These are phyloP conservation scores for Boletus edulis DNA, from an alignment of 768 basidiomycete species.

Conservation along the genomic window DNA sequence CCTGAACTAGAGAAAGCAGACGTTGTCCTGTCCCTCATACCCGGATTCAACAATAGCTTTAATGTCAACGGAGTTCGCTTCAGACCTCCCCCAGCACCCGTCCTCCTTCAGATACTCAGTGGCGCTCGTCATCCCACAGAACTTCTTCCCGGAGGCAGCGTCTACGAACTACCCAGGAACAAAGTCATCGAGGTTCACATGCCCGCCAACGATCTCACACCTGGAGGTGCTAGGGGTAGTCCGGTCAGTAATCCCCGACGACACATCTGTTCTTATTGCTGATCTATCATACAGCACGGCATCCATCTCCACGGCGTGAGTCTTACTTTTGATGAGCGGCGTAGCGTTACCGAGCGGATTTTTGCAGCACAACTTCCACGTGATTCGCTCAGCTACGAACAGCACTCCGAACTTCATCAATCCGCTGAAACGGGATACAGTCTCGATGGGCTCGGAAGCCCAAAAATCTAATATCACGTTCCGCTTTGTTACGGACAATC, in stretches of 20 bases:
- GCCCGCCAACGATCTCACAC: constrained; percentile 35
- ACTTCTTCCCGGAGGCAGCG: constrained; percentile 46
- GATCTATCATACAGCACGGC: constrained; percentile 30
- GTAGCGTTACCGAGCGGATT: neutral
- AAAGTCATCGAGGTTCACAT: constrained; percentile 47
- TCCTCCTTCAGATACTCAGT: constrained; percentile 58
- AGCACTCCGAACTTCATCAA: constrained; percentile 35
- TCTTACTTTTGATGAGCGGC: neutral
- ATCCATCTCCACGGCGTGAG: constrained; percentile 42
- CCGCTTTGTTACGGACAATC: constrained; percentile 63
- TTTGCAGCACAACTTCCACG: constrained; percentile 37
- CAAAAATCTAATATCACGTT: constrained; percentile 47
- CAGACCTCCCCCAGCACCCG: constrained; percentile 43
- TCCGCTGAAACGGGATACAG: constrained; percentile 35
- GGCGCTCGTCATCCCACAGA: constrained; percentile 46
- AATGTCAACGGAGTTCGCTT: constrained; percentile 35
- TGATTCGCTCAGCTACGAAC: constrained; percentile 35
- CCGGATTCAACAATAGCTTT: constrained; percentile 14
- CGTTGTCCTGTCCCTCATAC: constrained; percentile 23
- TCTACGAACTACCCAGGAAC: constrained; percentile 47
- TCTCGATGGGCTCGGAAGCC: constrained; percentile 31
- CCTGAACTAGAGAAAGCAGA: constrained; percentile 35
- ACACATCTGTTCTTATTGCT: neutral
- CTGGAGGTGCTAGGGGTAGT: constrained; percentile 36
- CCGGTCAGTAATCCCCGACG: constrained; percentile 22